phyloP scores from a whole-genome alignment of 805 yeast genomes.

The Candida piceae region DNA sequence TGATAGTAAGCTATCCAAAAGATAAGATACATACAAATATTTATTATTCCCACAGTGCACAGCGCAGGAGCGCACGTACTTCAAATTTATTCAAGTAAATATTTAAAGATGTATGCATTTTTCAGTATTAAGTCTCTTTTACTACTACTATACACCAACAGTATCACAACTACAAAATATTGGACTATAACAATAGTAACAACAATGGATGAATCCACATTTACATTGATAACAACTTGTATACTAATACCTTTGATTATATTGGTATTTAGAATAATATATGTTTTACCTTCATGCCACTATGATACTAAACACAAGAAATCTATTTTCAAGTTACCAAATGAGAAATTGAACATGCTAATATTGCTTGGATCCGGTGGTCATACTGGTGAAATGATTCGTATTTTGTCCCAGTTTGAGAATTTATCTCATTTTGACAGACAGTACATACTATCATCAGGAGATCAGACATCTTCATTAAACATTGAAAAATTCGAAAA shows the following conservation, averaged over 20 bases:
- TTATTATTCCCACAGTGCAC: no score
- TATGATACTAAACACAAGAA: not conserved
- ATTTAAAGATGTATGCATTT: no score
- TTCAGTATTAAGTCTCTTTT: no score
- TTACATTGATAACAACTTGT: slow-evolving; percentile 12
- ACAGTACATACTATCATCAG: slow-evolving; percentile 35
- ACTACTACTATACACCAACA: no score
- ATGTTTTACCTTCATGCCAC: slow-evolving; percentile 21
- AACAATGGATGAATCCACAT: slow-evolving; percentile 19
- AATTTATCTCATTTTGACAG: slow-evolving; percentile 18
- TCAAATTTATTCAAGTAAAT: no score
- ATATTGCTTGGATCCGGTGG: slow-evolving; percentile 93
- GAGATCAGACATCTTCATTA: slow-evolving; percentile 40
- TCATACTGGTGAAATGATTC: slow-evolving; percentile 93
- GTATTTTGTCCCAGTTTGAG: slow-evolving; percentile 46
- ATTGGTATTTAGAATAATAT: slow-evolving; percentile 13
- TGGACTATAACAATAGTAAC: no score
- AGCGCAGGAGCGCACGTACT: no score
- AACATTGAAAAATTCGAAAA: slow-evolving; percentile 36
- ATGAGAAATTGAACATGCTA: slow-evolving; percentile 31
- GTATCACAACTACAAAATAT: no score
- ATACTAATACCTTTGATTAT: slow-evolving; percentile 7
- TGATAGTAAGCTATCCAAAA: no score
- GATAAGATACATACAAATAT: no score
- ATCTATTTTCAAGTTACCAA: not conserved